Evolutionary conservation across 306 rosid genomes (phyloP), one percentile per base, ranked within the genome.

Genomic region (Lathyrus aphaca): DNA sequence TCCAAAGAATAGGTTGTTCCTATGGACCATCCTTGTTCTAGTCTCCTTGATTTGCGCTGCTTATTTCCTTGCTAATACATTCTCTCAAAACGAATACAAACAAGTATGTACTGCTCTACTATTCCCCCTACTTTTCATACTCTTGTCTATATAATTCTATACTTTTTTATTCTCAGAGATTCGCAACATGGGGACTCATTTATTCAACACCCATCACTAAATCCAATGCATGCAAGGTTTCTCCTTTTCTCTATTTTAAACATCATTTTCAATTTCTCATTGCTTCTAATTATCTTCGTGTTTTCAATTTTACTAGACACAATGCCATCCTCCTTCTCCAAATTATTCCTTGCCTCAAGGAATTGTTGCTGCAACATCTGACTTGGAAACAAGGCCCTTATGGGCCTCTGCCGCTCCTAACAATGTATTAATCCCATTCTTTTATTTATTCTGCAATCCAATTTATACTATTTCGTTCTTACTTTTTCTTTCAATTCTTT

Each of bases 301-400:
- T 64, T 30, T 58, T 58, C 13, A 11, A 1, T 69, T 53, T 68
- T 44, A 66, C 15, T 79, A 93, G 97, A 78, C 73, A 74, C 86
- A 79, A 29, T 74, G 84, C 76, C 63, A 71, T 68, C 91, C 91
- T 70, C 91, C 97, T 70, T 23, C 62, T 48, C 97, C 86, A 78
- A 87, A 82, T 43, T 86, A 87, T 71, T 70, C 85, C 10, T 81
- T 94, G 65, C 98, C 98, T 38, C 68, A 75, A 82, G 97, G 90
- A 76, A 84, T 94, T 62, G 51, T 94, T 51, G 74, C 82, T 61
- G 66, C 66, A 74, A 88, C 90, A 51, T 83, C 97, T 19, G 77
- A 86, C 87, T 79, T 94, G 82, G 89, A 86, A 75, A 77, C 87
- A 87, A 86, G 82, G 54, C 96, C 92, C 8, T 75, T 90, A 58